Conservation (phyloP, 192 early-diverging fungal genomes). For the Coemansia sp. region DNA sequence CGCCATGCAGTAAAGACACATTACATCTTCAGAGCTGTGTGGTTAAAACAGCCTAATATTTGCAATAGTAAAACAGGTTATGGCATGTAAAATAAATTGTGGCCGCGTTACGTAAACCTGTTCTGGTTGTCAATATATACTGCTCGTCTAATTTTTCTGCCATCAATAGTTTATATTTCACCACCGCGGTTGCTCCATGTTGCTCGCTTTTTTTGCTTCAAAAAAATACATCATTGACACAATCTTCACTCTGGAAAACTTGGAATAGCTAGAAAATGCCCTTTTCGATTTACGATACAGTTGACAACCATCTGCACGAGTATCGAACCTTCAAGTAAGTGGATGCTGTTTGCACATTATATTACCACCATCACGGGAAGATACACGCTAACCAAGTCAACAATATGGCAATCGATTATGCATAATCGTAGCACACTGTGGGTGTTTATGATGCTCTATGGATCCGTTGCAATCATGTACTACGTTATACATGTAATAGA, state of each 20-base stretch:
- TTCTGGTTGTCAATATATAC: background rate
- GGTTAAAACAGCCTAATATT: background rate
- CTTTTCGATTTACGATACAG: no score
- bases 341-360: background rate
- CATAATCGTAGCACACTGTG: conserved; percentile 29
- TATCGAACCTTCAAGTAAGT: conserved; percentile 6
- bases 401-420: background rate
- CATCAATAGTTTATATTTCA: no score
- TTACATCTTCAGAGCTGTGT: background rate
- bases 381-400: no score
- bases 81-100: background rate
- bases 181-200: background rate
- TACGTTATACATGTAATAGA: conserved; percentile 27
- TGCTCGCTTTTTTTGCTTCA: background rate
- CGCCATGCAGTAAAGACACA: background rate
- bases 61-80: background rate
- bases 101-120: background rate
- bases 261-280: background rate
- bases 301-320: background rate
- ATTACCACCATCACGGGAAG: background rate
- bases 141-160: background rate
- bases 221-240: no score
- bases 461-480: conserved; percentile 29
- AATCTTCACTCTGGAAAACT: no score
- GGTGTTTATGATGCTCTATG: conserved; percentile 51